Evolutionary conservation across 257 asterid species (phyloP).

Genomic region (Jacaranda mimosifolia): DNA sequence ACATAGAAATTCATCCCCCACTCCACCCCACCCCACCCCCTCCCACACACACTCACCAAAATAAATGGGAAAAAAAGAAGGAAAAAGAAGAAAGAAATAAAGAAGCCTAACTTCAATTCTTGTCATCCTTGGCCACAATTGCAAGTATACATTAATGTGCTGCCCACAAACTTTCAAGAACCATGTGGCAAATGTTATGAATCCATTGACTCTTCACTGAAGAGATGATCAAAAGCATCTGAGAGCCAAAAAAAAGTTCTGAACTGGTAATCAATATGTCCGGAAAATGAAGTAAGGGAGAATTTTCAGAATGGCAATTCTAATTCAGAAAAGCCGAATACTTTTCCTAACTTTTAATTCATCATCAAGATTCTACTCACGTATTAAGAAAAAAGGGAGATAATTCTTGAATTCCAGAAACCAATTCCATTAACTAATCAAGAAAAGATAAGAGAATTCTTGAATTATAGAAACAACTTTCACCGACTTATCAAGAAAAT

Average conservation of each 20-base stretch:
- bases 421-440: not conserved
- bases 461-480: constrained; percentile 5
- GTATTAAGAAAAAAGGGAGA: not conserved
- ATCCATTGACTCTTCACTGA: not conserved
- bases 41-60: too few species aligned
- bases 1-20: not conserved
- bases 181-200: not conserved
- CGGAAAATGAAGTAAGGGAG: too few species aligned
- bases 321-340: constrained; percentile 24
- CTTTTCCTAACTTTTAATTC: not conserved
- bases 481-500: not conserved
- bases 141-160: not conserved
- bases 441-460: not conserved
- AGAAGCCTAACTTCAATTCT: not conserved
- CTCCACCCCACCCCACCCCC: too few species aligned
- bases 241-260: not conserved
- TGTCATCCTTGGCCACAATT: not conserved
- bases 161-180: constrained; percentile 1
- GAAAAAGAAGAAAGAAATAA: too few species aligned
- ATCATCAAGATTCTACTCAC: constrained; percentile 7
- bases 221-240: not conserved
- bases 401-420: constrained; percentile 1
- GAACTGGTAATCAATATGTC: not conserved
- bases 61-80: too few species aligned
- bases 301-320: not conserved